Conservation (phyloP, 2,329 filamentous ascomycete genomes). For the Fusarium chuoi region DNA sequence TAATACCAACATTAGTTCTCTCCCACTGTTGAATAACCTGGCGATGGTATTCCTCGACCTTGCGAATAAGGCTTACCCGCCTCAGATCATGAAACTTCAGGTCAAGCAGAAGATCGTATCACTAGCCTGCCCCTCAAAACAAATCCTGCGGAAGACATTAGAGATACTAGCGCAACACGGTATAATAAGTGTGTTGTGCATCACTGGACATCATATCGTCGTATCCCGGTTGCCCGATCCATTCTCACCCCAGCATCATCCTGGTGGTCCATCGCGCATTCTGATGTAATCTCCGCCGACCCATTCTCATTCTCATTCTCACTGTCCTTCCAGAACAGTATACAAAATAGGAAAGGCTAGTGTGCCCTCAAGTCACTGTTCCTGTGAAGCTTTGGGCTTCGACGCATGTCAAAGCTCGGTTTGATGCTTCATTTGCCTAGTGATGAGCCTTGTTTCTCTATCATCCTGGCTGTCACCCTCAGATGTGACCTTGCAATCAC, state of each 20-base stretch:
- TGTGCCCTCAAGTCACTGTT: constrained; percentile 1
- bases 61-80: not conserved
- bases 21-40: constrained; percentile 13
- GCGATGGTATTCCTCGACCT: constrained; percentile 16
- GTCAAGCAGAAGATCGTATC: not conserved
- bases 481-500: constrained; percentile 21
- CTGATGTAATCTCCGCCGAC: constrained; percentile 37
- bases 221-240: constrained; percentile 19
- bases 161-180: not conserved
- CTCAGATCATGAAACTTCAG: not conserved
- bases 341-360: constrained; percentile 14
- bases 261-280: constrained; percentile 33
- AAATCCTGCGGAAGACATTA: not conserved
- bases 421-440: constrained; percentile 8
- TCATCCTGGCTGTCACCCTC: not conserved
- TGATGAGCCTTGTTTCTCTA: constrained; percentile 10
- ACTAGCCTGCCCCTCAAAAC: not conserved
- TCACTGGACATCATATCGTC: constrained; percentile 19
- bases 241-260: constrained; percentile 25
- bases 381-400: not conserved
- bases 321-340: constrained; percentile 37
- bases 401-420: constrained; percentile 3
- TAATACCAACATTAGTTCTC: not conserved
- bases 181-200: not conserved
- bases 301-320: constrained; percentile 33